These are phyloP conservation scores for Balamuthia mandrillaris DNA, from an alignment of 208 protist genomes.

Conservation along the genomic window DNA sequence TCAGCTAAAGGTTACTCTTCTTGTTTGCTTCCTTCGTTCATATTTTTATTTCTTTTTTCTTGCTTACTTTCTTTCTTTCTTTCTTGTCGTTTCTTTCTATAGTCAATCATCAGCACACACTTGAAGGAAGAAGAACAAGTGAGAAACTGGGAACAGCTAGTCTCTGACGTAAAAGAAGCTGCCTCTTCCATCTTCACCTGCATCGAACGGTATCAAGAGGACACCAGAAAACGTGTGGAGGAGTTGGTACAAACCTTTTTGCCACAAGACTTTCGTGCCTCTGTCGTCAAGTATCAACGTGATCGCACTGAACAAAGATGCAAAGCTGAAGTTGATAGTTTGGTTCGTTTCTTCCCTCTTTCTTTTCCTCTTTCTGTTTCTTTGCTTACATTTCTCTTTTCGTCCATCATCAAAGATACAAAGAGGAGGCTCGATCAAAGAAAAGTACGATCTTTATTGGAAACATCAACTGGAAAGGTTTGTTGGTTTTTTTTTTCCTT, in stretches of 20 bases:
- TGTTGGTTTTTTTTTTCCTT: background rate
- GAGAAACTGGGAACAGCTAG: too few relatives aligned
- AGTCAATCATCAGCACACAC: background rate
- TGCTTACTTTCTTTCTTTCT: background rate
- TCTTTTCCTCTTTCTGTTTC: background rate
- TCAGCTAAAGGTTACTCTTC: background rate
- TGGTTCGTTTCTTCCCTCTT: background rate
- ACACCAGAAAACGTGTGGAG: background rate
- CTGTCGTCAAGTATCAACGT: slow-evolving; percentile 23
- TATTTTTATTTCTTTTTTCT: background rate
- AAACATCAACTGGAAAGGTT: slow-evolving; percentile 34
- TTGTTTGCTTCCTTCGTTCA: background rate
- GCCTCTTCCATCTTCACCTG: background rate
- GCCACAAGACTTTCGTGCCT: slow-evolving; percentile 39
- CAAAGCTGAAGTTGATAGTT: background rate
- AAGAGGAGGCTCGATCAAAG: slow-evolving; percentile 30
- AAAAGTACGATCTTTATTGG: slow-evolving; percentile 50
- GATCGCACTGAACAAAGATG: background rate
- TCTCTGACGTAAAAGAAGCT: too few relatives aligned
- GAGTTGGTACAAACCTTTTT: slow-evolving; percentile 31
- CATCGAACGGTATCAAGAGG: background rate
- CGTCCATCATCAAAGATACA: background rate
- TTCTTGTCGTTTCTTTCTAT: background rate
- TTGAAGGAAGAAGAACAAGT: too few relatives aligned
- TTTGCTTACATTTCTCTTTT: background rate